Evolutionary conservation across 2,329 filamentous ascomycete genomes (phyloP), one percentile per base, ranked within the genome.

Genomic region (Paecilomyces sp.): DNA sequence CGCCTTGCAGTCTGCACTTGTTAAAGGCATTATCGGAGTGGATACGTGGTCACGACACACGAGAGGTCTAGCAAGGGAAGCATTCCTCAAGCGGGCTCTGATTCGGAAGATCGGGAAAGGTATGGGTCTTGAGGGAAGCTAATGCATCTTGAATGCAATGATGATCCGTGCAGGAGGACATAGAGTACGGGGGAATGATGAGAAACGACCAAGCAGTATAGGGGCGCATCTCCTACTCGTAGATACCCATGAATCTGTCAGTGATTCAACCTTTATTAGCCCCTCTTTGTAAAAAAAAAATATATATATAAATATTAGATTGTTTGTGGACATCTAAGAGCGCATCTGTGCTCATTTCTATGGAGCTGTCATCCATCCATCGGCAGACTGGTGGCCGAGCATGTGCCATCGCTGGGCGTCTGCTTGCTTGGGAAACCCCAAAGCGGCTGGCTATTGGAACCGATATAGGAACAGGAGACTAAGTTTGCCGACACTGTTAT

Each of bases 31-130:
- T 51, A 78, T 79, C 57, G 74, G 74, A 0, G 69, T 76, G 2
- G 78, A 80, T 53, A 75, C 76, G 2, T 81, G 79, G 79, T 77
- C 75, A 3, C 73, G 76, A 51, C 73, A 78, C 66, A 80, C 77
- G 6, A 72, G 79, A 34, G 76, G 78, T 53, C 64, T 80, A 28
- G 77, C 77, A 1, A 68, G 79, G n/a, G 79, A 81, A 66, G 77
- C 76, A 12, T 79, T 80, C 63, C 66, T 79, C 55, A 79, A 79
- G 61, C 72, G 74, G 52, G 78, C 77, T 11, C 62, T 81, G 58
- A 77, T 77, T 41, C 71, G 73, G 25, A 81, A 80, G 66, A 77
- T 79, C 28, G 76, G 73, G 1, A 70, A 66, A 57, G 78, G 78
- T 1, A 79, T 80, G 77, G 77, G 77, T 1, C 65, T 80, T 58